phyloP scores from a whole-genome alignment of 169 alveolate species.

The Plasmodium chabaudi region DNA sequence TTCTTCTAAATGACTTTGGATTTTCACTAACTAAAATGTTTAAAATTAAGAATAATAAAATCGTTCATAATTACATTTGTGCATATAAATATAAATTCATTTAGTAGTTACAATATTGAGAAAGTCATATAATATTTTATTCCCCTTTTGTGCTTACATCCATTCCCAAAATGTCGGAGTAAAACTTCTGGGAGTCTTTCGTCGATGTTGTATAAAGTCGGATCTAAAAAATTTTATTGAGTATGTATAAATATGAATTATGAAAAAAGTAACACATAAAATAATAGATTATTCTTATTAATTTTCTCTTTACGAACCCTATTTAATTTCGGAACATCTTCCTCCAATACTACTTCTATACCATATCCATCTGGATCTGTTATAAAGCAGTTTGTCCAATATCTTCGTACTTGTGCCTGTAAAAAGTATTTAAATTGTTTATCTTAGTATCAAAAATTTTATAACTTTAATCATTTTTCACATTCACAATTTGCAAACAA shows the following conservation, averaged over 20 bases:
- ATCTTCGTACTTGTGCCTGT: conserved; percentile 61
- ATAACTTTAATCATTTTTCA: too few relatives aligned
- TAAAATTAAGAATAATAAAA: neutral
- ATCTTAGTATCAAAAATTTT: too few relatives aligned
- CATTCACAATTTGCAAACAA: too few relatives aligned
- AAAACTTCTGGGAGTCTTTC: conserved; percentile 70
- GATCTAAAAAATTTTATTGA: conserved; percentile 28
- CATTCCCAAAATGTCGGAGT: conserved; percentile 71
- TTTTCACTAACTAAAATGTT: conserved; percentile 38
- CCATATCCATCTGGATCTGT: conserved; percentile 76
- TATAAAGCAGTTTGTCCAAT: conserved; percentile 55
- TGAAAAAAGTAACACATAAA: neutral
- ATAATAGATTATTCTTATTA: neutral
- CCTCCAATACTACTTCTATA: conserved; percentile 51
- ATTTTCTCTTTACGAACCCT: conserved; percentile 26
- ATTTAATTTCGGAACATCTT: conserved; percentile 22
- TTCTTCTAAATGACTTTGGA: conserved; percentile 74
- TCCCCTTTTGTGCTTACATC: conserved; percentile 23
- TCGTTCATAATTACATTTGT: neutral
- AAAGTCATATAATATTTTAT: neutral
- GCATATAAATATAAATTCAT: neutral
- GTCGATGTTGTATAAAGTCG: conserved; percentile 72
- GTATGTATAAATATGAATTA: conserved; percentile 13
- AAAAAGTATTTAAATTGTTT: neutral
- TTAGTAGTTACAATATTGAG: neutral